Evolutionary conservation across 2,329 filamentous ascomycete species (phyloP).

Genomic region (Botrytis elliptica): DNA sequence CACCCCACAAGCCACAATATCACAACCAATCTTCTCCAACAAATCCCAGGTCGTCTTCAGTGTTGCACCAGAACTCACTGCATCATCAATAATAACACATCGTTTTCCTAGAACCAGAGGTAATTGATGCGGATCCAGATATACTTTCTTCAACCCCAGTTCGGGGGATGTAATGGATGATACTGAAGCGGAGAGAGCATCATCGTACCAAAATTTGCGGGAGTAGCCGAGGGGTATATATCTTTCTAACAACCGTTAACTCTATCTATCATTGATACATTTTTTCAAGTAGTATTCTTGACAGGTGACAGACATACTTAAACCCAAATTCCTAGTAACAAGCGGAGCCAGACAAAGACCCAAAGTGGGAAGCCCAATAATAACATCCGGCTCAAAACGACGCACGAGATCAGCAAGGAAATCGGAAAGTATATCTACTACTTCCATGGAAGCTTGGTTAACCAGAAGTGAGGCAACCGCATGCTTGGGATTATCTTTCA

Average conservation of each 20-base stretch:
- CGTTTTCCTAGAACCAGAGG: conserved; percentile 29
- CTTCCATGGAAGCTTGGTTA: conserved; percentile 32
- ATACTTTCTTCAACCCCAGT: conserved; percentile 29
- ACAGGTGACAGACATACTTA: conserved; percentile 24
- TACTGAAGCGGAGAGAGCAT: conserved; percentile 30
- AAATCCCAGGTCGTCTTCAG: conserved; percentile 35
- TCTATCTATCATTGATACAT: neutral
- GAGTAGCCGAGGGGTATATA: conserved; percentile 37
- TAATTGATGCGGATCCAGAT: conserved; percentile 33
- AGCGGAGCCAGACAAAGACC: conserved; percentile 31
- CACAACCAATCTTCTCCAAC: conserved; percentile 29
- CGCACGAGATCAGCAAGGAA: conserved; percentile 26
- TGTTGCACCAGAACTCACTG: conserved; percentile 34
- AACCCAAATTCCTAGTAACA: conserved; percentile 31
- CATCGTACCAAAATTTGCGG: conserved; percentile 36
- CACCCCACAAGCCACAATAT: conserved; percentile 31
- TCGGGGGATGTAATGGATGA: conserved; percentile 35
- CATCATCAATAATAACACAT: conserved; percentile 35
- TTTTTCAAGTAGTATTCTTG: neutral
- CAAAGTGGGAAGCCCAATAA: conserved; percentile 35
- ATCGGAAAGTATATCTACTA: conserved; percentile 25
- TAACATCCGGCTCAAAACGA: conserved; percentile 27
- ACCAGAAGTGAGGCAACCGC: conserved; percentile 36
- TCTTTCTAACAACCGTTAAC: conserved; percentile 23
- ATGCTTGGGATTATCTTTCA: conserved; percentile 23